phyloP scores from a whole-genome alignment of 768 basidiomycete genomes.

The Mycena leptocephala region DNA sequence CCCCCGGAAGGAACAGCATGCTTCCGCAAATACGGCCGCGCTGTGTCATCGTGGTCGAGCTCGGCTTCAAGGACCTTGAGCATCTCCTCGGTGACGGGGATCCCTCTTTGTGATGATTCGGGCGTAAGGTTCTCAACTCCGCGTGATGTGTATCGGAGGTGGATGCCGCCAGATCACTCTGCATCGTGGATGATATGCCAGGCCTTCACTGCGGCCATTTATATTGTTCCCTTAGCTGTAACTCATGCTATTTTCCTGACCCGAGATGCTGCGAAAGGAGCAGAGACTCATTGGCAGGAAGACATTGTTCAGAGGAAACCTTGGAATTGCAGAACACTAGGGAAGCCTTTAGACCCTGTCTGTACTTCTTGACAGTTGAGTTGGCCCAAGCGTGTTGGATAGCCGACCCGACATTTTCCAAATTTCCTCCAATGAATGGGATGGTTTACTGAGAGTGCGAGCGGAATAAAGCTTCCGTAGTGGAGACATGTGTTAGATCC shows the following conservation, averaged over 20 bases:
- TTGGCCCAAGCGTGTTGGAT: constrained; percentile 11
- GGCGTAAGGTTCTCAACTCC: too few species aligned
- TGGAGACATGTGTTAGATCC: too few species aligned
- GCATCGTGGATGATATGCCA: constrained; percentile 37
- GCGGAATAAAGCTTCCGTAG: too few species aligned
- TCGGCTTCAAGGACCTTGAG: neutral
- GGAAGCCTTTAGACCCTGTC: neutral
- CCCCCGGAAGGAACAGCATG: neutral
- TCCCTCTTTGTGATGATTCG: neutral
- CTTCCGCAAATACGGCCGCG: neutral
- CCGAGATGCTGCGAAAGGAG: constrained; percentile 28
- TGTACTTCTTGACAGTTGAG: constrained; percentile 24
- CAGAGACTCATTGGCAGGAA: constrained; percentile 16
- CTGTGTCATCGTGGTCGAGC: too few species aligned
- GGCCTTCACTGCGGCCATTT: constrained; percentile 19
- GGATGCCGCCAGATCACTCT: constrained; percentile 11
- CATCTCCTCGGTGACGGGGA: constrained; percentile 12
- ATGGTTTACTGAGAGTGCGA: neutral
- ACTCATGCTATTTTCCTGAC: neutral
- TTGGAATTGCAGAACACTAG: constrained; percentile 19
- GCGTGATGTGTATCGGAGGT: constrained; percentile 12
- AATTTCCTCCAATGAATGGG: neutral
- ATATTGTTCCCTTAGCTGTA: neutral
- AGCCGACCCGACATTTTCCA: neutral
- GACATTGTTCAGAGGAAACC: neutral